Evolutionary conservation across 352 stramenopile genomes (phyloP).

Genomic region (Pythium pyrilobum): DNA sequence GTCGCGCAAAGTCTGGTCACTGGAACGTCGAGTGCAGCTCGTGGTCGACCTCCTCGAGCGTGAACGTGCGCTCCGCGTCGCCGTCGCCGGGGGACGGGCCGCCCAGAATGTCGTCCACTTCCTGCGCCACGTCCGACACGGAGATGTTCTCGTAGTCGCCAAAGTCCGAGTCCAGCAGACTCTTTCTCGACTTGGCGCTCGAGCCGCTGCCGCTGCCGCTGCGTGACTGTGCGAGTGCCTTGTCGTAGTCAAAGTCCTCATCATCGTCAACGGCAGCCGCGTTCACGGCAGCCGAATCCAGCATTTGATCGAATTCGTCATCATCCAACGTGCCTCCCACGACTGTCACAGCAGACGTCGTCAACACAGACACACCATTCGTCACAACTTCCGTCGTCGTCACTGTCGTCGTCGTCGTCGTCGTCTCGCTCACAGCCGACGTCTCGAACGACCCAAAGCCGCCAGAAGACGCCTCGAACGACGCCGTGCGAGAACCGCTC

Average conservation of each 20-base stretch:
- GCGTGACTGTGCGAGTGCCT: conserved; percentile 10
- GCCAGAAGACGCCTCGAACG: conserved; percentile 5
- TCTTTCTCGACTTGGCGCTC: conserved; percentile 11
- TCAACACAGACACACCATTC: not conserved
- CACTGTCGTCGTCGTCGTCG: not conserved
- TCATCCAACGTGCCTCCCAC: conserved; percentile 6
- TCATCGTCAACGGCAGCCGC: not conserved
- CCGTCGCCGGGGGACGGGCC: not conserved
- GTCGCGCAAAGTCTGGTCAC: too few species aligned
- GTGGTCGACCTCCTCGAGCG: conserved; percentile 17
- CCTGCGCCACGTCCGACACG: conserved; percentile 18
- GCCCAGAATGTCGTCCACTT: conserved; percentile 19
- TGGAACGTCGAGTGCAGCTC: conserved; percentile 16
- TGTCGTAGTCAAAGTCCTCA: conserved; percentile 20
- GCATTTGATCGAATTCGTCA: conserved; percentile 21
- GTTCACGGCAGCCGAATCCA: conserved; percentile 2
- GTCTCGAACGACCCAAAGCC: conserved; percentile 6
- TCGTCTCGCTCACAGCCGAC: not conserved
- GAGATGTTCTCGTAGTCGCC: conserved; percentile 22
- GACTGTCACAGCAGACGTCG: not conserved
- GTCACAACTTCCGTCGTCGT: not conserved
- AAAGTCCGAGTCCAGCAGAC: conserved; percentile 14
- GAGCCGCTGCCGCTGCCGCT: conserved; percentile 8
- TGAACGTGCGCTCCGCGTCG: conserved; percentile 12
- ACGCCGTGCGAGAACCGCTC: not conserved